Evolutionary conservation across 495 filamentous ascomycete genomes (phyloP), one percentile per base, ranked within the genome.

Genomic region (Neurospora intermedia): DNA sequence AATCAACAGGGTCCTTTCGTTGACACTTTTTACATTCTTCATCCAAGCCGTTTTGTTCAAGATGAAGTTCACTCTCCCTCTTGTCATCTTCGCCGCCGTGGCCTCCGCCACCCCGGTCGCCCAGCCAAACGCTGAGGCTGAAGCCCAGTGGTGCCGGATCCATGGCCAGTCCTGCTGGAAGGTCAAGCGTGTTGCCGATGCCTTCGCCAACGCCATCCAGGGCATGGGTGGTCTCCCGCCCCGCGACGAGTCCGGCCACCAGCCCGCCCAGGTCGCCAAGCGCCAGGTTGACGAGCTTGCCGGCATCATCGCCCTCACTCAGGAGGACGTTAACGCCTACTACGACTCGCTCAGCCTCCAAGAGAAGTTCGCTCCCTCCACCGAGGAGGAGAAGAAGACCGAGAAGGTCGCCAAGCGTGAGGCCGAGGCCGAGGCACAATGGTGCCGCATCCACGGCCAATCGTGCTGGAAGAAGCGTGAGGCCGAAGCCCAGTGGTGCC

Each of bases 11-110:
- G 43, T 45, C 43, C 18, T 18, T n/a, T 45, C 43, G 43, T 45
- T 45, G 18, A 45, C 43, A 45, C 15, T 45, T 54, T 62, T 72
- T 74, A 69, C 59, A 42, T 46, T 43, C 72, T 62, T 59, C 48
- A 7, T 40, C 35, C 39, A 74, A 39, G 69, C 20, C 70, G 35
- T 43, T 41, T 69, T 59, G 43, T 41, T 69, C 77, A 84, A 31
- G 71, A 85, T 85, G 83, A 83, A 83, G 79, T 78, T 80, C 71
- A 74, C 80, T 40, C 72, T 76, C 72, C 74, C 80, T 73, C 11
- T 84, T 70, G 71, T 74, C 76, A 27, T 82, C 77, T 72, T 84
- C 62, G 75, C 80, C 75, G 71, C 78, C 66, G 73, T 73, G 31
- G 73, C 73, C 69, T 74, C 76, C 13, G 77, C 74, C 70, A 76